Evolutionary conservation across 305 asterid genomes (phyloP).

Genomic region (Ilex paraguariensis): DNA sequence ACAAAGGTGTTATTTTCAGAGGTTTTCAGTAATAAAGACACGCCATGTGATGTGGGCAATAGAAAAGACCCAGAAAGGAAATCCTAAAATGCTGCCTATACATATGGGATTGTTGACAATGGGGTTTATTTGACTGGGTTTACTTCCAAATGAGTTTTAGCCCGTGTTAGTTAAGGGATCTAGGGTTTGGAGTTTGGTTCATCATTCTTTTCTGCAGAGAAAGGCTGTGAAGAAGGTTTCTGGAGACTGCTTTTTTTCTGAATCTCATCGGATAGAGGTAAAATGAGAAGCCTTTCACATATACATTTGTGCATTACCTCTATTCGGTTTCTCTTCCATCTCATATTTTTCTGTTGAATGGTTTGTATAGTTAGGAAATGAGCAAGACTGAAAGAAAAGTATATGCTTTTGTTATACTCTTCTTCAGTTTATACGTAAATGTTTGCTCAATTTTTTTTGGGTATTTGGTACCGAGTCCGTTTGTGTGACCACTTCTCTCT

Average conservation of each 20-base stretch:
- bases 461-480: too few relatives aligned
- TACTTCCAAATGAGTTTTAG: constrained; percentile 13
- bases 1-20: neutral
- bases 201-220: neutral
- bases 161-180: constrained; percentile 22
- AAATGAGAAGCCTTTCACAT: constrained; percentile 21
- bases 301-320: too few relatives aligned
- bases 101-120: constrained; percentile 12
- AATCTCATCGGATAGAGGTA: constrained; percentile 24
- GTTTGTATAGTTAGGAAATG: too few relatives aligned
- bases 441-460: too few relatives aligned
- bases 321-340: neutral
- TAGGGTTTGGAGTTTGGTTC: constrained; percentile 22
- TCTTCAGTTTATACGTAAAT: too few relatives aligned
- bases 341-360: neutral
- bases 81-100: neutral
- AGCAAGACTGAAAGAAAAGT: too few relatives aligned
- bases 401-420: too few relatives aligned
- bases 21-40: neutral
- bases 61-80: neutral
- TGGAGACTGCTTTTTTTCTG: constrained; percentile 5
- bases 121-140: constrained; percentile 13
- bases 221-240: neutral
- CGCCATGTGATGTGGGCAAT: neutral
- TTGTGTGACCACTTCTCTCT: too few relatives aligned